Base-by-base conservation (phyloP, 805 yeast species). In the Ogataea naganishii region DNA sequence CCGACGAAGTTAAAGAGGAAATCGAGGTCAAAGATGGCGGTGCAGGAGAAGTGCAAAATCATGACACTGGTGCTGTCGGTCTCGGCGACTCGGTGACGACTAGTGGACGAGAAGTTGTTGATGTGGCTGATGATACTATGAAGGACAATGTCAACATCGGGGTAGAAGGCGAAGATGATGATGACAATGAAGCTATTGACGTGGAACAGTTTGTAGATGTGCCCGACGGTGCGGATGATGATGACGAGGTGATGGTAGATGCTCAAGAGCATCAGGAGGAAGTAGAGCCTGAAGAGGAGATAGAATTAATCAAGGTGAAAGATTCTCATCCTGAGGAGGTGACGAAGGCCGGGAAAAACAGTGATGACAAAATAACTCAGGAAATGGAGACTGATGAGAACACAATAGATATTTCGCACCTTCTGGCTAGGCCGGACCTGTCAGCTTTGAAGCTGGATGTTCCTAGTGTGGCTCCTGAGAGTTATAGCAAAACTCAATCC, bases 361-460 rank as follows among this genome's bases (percentile, higher is more conserved):
- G 28, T 15, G 39, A 24, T 15, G 38, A 38, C 5, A 32, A 20
- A 13, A 35, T 27, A 14, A 19, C 13, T 8, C 29, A 29, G 9
- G 34, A 26, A 20, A 37, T 30, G 27, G 36, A 24, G 6, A 39
- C 36, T n/a, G 34, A 24, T 7, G 37, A 33, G 11, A 46, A 38
- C 2, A 28, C 60, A 0, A 65, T 71, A 26, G 71, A 65, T 39
- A 46, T 57, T 17, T 44, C 56, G 7, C 31, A 47, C 18, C 40
- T 66, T n/a, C 31, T 58, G 24, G 25, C 47, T 37, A 41, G 58
- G 43, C 40, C 53, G 17, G 52, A 52, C 25, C 57, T 65, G 1
- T 36, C 41, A 5, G 44, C 46, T 7, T 69, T 59, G 24, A 44
- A 13, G 66, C 69, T 1, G 40, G 37, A 5, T 33, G 39, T 6